Evolutionary conservation across 176 grass and related monocot genomes (phyloP).

Genomic region (Phoenix dactylifera): DNA sequence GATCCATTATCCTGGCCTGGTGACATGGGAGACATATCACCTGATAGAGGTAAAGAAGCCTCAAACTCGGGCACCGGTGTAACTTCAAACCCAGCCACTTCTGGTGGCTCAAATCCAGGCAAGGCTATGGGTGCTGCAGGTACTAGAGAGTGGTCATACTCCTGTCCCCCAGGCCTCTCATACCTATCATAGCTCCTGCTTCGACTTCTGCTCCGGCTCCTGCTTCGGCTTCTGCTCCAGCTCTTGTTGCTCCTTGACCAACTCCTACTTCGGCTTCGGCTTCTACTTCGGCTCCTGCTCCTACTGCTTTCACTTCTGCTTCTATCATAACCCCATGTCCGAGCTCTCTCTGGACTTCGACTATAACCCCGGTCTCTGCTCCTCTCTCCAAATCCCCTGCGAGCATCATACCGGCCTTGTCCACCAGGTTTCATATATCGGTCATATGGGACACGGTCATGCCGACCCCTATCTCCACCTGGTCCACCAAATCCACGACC

Average conservation of each 20-base stretch:
- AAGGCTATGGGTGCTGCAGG: background rate
- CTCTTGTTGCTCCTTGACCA: conserved; percentile 32
- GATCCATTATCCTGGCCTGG: conserved; percentile 5
- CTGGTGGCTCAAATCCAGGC: background rate
- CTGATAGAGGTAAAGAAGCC: background rate
- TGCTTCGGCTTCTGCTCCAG: conserved; percentile 53
- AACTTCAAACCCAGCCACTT: background rate
- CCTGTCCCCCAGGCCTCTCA: background rate
- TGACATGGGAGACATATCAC: conserved; percentile 5
- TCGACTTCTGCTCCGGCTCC: conserved; percentile 31
- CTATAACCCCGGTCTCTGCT: conserved; percentile 61
- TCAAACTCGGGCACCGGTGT: background rate
- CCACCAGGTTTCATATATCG: conserved; percentile 51
- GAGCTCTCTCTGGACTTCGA: conserved; percentile 53
- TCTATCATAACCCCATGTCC: conserved; percentile 38
- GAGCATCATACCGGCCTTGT: conserved; percentile 47
- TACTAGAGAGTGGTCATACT: background rate
- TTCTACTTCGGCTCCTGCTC: conserved; percentile 32
- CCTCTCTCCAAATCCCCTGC: conserved; percentile 49
- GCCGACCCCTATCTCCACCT: conserved; percentile 37
- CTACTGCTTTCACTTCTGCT: conserved; percentile 49
- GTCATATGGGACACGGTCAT: conserved; percentile 56
- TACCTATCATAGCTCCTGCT: conserved; percentile 38
- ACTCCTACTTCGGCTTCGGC: conserved; percentile 46
- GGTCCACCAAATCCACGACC: conserved; percentile 58